phyloP scores from a whole-genome alignment of 208 protist genomes.

The Endotrypanum monterogeii region DNA sequence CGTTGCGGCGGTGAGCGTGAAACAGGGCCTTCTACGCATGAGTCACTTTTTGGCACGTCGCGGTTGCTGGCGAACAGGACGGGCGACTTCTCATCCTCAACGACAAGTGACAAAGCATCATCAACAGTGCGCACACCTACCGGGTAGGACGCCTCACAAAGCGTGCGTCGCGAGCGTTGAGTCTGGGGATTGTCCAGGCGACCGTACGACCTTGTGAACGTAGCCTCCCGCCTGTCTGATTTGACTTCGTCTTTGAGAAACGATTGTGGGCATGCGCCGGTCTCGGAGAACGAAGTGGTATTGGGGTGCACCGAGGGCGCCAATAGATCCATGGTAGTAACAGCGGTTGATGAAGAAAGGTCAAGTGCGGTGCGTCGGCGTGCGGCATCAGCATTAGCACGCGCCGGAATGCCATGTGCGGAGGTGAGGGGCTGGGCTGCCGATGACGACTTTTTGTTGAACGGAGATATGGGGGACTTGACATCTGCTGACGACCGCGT shows the following conservation, averaged over 20 bases:
- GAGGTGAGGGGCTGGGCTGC: not conserved
- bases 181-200: conserved; percentile 14
- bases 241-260: not conserved
- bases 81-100: conserved; percentile 3
- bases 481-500: not conserved
- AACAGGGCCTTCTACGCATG: not conserved
- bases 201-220: conserved; percentile 10
- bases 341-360: not conserved
- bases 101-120: conserved; percentile 10
- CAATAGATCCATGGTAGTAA: not conserved
- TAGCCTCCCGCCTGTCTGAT: conserved; percentile 6
- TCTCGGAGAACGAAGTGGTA: not conserved
- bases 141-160: conserved; percentile 10
- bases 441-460: not conserved
- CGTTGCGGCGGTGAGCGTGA: not conserved
- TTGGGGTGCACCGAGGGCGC: not conserved
- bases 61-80: conserved; percentile 12
- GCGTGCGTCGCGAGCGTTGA: not conserved
- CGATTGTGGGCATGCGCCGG: not conserved
- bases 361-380: not conserved
- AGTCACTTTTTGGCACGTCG: not conserved
- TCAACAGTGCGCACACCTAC: not conserved
- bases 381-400: not conserved
- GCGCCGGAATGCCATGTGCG: not conserved
- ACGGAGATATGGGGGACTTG: not conserved